These are phyloP conservation scores for Aspergillus quadricinctus DNA, from an alignment of 2,329 filamentous ascomycete species.

Conservation along the genomic window DNA sequence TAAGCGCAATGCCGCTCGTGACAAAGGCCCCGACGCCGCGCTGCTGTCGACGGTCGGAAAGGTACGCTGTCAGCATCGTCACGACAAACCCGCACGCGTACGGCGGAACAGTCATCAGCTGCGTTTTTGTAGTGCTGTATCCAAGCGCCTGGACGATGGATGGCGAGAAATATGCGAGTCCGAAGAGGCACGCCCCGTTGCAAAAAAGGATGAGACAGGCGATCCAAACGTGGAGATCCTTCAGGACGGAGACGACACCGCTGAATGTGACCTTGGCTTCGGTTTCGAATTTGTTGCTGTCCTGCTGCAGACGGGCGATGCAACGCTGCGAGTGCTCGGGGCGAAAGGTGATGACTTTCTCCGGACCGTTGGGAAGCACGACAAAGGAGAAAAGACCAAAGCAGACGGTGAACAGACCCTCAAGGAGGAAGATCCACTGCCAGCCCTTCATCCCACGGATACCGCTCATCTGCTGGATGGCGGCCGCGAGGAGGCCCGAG, in stretches of 20 bases:
- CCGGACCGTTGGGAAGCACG: slow-evolving; percentile 64
- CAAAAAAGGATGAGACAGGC: slow-evolving; percentile 7
- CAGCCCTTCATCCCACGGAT: slow-evolving; percentile 37
- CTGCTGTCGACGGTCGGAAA: slow-evolving; percentile 25
- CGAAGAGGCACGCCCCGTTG: slow-evolving; percentile 13
- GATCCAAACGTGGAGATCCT: slow-evolving; percentile 10
- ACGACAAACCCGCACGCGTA: slow-evolving; percentile 22
- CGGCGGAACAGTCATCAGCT: slow-evolving; percentile 31
- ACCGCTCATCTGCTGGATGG: slow-evolving; percentile 41
- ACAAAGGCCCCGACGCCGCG: slow-evolving; percentile 23
- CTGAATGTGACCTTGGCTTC: slow-evolving; percentile 6
- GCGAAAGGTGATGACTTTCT: slow-evolving; percentile 55
- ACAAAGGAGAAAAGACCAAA: slow-evolving; percentile 43
- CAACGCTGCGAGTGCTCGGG: slow-evolving; percentile 38
- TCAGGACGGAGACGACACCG: slow-evolving; percentile 7
- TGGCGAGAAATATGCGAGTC: slow-evolving; percentile 20
- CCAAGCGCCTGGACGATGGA: slow-evolving; percentile 28
- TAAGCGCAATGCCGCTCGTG: slow-evolving; percentile 10
- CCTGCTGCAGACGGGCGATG: slow-evolving; percentile 6
- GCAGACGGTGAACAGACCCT: slow-evolving; percentile 39
- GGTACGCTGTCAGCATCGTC: slow-evolving; percentile 21
- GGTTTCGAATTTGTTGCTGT: slow-evolving; percentile 10
- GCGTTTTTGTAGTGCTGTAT: slow-evolving; percentile 22
- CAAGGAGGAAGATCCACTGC: slow-evolving; percentile 34
- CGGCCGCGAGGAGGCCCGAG: slow-evolving; percentile 48